Conservation (phyloP, 306 rosid genomes). For the Acmispon strigosus region DNA sequence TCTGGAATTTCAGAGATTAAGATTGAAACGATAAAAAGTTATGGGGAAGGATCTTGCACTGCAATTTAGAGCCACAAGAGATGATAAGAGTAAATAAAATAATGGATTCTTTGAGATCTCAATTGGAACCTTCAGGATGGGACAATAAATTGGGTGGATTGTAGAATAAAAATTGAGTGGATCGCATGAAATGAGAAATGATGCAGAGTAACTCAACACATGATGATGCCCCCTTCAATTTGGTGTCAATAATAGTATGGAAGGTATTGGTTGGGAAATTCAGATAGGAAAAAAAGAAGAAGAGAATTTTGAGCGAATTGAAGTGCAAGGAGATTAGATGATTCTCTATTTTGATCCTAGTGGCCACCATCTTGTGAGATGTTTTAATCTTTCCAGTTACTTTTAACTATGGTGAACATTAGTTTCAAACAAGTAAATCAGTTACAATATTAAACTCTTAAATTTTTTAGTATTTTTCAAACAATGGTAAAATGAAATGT, state of each 20-base stretch:
- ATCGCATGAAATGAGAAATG: not conserved
- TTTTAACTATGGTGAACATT: no score
- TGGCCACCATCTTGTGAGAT: no score
- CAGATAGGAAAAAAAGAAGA: not conserved
- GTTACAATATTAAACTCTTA: no score
- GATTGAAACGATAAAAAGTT: not conserved
- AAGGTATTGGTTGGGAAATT: not conserved
- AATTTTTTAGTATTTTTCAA: no score
- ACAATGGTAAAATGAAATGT: no score
- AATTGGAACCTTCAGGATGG: not conserved
- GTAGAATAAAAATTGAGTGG: not conserved
- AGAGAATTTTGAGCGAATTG: not conserved
- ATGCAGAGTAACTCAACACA: slow-evolving; percentile 1
- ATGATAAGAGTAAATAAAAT: not conserved
- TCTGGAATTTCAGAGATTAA: not conserved
- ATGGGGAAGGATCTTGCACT: not conserved
- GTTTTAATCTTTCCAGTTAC: no score
- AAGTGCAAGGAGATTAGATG: not conserved
- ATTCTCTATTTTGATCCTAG: no score
- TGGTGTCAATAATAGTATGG: not conserved
- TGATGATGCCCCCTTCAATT: not conserved
- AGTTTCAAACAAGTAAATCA: no score
- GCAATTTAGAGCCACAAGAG: not conserved
- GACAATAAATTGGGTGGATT: not conserved
- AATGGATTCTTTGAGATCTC: not conserved